Evolutionary conservation across 2,329 filamentous ascomycete genomes (phyloP), one percentile per base, ranked within the genome.

Genomic region (Neospermospora avenae): DNA sequence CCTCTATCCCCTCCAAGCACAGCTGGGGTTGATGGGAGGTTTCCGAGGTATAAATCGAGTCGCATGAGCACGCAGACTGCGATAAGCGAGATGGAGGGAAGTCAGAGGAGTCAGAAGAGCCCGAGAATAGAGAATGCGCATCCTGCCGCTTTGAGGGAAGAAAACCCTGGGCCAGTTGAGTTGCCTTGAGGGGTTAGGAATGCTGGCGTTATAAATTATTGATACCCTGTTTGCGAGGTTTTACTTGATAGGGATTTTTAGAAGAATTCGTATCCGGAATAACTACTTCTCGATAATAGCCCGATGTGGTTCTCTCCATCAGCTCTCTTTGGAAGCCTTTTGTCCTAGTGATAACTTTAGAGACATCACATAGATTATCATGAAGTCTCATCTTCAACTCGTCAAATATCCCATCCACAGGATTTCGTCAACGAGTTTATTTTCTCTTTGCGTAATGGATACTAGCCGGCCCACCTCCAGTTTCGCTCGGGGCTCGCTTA

Each of bases 121-220:
- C 42, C 35, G 7, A 51, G 53, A 16, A 31, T 31, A 31, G 5
- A 1, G 28, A 10, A 31, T 31, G 28, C 11, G 28, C 42, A 25
- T 39, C 31, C 55, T n/a, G 49, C 42, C 16, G 39, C 34, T 8
- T 18, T 41, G 39, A 48, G n/a, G 39, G 25, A 20, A n/a, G 31
- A 42, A 31, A 75, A 75, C 74, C 72, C 74, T 75, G 77, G 18
- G 34, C 55, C 45, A 0, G 34, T 51, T 14, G 55, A 57, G 18
- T 39, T 57, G 55, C 48, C 48, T 16, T 51, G 18, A 51, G 31
- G 31, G 14, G 31, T 22, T 13, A 11, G 18, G 13, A 7, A 51
- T 37, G 13, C 3, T 16, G 48, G 48, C 48, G 48, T 51, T 31
- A 31, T 31, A 6, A 1, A 1, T 51, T 51, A 3, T 51, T 51